phyloP scores from a whole-genome alignment of 2,329 filamentous ascomycete genomes.

The Fusarium longipes region DNA sequence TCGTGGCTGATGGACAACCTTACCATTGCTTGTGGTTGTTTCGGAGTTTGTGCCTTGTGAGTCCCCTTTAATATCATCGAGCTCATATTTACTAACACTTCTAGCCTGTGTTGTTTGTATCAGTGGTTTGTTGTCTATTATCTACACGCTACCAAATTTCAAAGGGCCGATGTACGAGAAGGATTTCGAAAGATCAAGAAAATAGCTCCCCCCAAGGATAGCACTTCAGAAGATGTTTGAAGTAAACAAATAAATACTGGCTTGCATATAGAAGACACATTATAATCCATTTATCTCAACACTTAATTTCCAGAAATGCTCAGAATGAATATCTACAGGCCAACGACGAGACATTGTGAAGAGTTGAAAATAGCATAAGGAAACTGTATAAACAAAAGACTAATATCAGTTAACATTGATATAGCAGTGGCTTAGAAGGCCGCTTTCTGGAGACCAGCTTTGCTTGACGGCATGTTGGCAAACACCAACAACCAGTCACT shows the following conservation, averaged over 20 bases:
- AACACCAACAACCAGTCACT: background rate
- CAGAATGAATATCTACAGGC: no score
- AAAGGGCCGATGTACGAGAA: constrained; percentile 23
- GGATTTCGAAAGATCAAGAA: constrained; percentile 26
- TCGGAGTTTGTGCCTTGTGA: constrained; percentile 32
- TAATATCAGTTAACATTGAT: background rate
- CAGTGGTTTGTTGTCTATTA: constrained; percentile 28
- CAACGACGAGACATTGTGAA: background rate
- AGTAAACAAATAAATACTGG: no score
- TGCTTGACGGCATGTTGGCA: background rate
- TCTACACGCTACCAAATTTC: constrained; percentile 14
- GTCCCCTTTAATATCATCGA: background rate
- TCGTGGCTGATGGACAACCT: constrained; percentile 25
- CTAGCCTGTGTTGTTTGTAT: constrained; percentile 21
- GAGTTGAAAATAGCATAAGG: background rate
- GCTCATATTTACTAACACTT: background rate
- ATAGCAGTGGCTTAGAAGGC: background rate
- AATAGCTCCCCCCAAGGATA: constrained; percentile 2
- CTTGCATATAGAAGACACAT: background rate
- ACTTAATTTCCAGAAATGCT: background rate
- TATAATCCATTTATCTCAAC: background rate
- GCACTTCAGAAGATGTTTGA: background rate
- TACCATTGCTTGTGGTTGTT: constrained; percentile 29
- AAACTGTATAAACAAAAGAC: background rate
- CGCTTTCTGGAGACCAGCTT: background rate